Base-by-base conservation (phyloP, 1,284 basidiomycete species). In the Malassezia japonica region DNA sequence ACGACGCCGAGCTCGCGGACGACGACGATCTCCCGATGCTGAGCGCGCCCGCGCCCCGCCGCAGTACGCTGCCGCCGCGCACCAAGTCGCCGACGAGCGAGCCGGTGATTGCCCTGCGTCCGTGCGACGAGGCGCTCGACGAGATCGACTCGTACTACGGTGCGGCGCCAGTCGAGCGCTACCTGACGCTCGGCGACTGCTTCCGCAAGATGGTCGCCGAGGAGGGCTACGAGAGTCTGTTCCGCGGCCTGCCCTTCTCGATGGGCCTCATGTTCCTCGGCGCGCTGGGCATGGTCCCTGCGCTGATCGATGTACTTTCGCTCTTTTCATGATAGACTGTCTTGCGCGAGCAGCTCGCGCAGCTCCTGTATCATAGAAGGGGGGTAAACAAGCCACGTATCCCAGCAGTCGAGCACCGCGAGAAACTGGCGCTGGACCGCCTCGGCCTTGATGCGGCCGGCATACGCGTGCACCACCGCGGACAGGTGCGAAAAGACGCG, bases 341-440 rank as follows among this genome's bases (percentile, higher is more conserved):
- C 27, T 28, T 28, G 27, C 34, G 20, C 23, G 10, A 40, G 38
- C 28, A 25, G 13, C 2, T 13, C 18, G 25, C 59, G 54, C 48
- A 63, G 45, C 37, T 43, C 81, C 6, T 79, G 73, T 0, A 86
- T 85, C 62, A 86, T 85, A 46, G 89, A 85, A 1, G 84, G 83
- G 27, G 86, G 79, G 70, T 94, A 62, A 7, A 76, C 76, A 35
- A 70, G 76, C 77, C 88, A 92, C 65, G 88, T 83, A 65, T 95
- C 91, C 92, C 92, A 98, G 20, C 91, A 82, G 62, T 90, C 85
- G 1, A 96, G 78, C 10, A 96, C 82, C 0, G 80, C 76, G 2
- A 81, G 82, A 46, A 95, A 86, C 73, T 92, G 87, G 56, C 83
- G 84, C 75, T 85, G 90, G 18, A 62, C 58, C 38, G 47, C 55